Percentiles rank a stretch among this genome's conserved stretches.
Evolutionary conservation across 352 stramenopile species (phyloP).

Genomic region (Globisporangium nagaii): DNA sequence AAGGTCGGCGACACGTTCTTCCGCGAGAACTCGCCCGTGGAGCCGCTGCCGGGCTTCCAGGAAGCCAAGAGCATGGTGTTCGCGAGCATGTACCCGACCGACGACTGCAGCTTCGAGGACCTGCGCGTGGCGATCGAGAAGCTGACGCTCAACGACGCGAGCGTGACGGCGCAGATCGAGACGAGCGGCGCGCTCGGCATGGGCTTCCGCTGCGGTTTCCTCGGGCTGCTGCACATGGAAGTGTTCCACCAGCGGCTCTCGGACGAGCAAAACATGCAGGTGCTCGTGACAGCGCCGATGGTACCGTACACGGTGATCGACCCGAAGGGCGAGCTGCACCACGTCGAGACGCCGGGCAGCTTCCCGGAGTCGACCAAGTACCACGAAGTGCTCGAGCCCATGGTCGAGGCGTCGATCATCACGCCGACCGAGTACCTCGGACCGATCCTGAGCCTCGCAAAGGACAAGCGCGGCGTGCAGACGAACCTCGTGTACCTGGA

Average conservation of each 20-base stretch:
- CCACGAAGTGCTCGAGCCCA: conserved; percentile 91
- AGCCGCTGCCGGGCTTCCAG: conserved; percentile 75
- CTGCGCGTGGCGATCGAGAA: conserved; percentile 94
- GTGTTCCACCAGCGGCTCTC: conserved; percentile 97
- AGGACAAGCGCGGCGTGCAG: conserved; percentile 85
- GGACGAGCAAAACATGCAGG: conserved; percentile 97
- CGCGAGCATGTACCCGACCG: conserved; percentile 96
- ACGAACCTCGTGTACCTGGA: conserved; percentile 95
- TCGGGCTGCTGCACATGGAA: conserved; percentile 98
- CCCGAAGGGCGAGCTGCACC: conserved; percentile 25
- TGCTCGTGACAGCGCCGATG: conserved; percentile 97
- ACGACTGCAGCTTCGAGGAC: conserved; percentile 95
- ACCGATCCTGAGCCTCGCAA: conserved; percentile 92
- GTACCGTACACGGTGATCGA: conserved; percentile 95
- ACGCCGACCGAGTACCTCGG: conserved; percentile 94
- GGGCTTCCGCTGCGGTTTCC: conserved; percentile 96
- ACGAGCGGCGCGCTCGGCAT: conserved; percentile 92
- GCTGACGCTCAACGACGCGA: conserved; percentile 97
- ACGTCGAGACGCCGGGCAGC: conserved; percentile 69
- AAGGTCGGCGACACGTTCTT: conserved; percentile 89
- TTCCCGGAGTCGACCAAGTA: conserved; percentile 86
- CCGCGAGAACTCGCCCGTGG: conserved; percentile 52
- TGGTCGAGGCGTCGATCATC: conserved; percentile 96
- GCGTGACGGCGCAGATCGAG: conserved; percentile 94
- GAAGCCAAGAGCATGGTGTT: conserved; percentile 96